A percentile compares a stretch with the other conserved stretches of the same genome.
Conservation (phyloP, 345 rosid species). For the Lagerstroemia speciosa region DNA sequence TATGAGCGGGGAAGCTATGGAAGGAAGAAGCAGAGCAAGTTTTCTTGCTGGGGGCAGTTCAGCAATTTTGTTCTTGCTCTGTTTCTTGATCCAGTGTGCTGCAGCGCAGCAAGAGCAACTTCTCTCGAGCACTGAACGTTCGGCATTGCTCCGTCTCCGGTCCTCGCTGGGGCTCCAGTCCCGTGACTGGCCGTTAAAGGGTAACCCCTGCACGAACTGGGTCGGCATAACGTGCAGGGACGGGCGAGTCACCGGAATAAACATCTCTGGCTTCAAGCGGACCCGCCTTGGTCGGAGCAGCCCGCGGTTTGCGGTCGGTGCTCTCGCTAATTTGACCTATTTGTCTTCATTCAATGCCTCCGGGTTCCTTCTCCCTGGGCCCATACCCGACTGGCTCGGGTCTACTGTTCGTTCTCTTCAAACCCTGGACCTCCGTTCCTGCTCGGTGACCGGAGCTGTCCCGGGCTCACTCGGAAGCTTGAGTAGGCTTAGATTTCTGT, state of each 20-base stretch:
- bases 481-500: slow-evolving; percentile 28
- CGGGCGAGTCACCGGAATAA: slow-evolving; percentile 37
- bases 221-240: slow-evolving; percentile 38
- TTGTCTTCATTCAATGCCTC: slow-evolving; percentile 55
- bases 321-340: slow-evolving; percentile 40
- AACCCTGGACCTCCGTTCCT: slow-evolving; percentile 54
- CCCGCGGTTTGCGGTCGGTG: slow-evolving; percentile 44
- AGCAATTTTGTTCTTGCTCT: not conserved
- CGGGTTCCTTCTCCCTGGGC: slow-evolving; percentile 50
- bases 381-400: slow-evolving; percentile 60
- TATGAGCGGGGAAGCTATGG: not conserved
- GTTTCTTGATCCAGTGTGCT: slow-evolving; percentile 18
- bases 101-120: slow-evolving; percentile 21
- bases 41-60: not conserved
- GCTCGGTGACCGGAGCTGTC: slow-evolving; percentile 38
- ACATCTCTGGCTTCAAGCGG: slow-evolving; percentile 47
- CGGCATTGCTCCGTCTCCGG: slow-evolving; percentile 51
- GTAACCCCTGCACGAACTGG: slow-evolving; percentile 48
- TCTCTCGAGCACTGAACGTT: slow-evolving; percentile 27
- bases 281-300: slow-evolving; percentile 39
- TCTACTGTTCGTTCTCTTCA: slow-evolving; percentile 25
- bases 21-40: not conserved
- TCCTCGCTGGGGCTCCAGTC: slow-evolving; percentile 53
- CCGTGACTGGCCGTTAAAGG: slow-evolving; percentile 52
- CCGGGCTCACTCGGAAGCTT: slow-evolving; percentile 45